A percentile compares a stretch with the other conserved stretches of the same genome.
Conservation (phyloP, 495 filamentous ascomycete species). For the Penicillium samsonianum region DNA sequence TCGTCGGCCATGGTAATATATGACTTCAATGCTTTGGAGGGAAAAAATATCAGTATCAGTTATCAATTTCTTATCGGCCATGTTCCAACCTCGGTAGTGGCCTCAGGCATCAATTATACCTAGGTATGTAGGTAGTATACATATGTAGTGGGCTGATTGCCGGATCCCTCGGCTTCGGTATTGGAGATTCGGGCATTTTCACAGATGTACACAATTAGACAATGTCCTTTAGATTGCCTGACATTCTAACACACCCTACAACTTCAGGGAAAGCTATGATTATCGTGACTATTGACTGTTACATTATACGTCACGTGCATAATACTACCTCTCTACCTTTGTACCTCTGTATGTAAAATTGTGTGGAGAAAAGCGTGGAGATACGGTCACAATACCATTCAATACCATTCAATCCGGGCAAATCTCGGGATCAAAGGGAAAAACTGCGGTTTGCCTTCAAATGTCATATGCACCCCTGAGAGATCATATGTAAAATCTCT, state of each 20-base stretch:
- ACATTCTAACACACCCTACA: background rate
- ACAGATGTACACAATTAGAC: background rate
- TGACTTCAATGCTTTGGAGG: background rate
- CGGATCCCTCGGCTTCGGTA: background rate
- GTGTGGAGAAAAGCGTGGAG: conserved; percentile 9
- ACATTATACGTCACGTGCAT: background rate
- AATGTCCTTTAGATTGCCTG: background rate
- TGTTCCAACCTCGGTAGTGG: background rate
- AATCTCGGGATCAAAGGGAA: conserved; percentile 5
- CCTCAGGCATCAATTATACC: background rate
- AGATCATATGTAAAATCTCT: background rate
- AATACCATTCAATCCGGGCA: background rate
- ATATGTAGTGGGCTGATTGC: background rate
- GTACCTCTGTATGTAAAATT: background rate
- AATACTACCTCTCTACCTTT: no score
- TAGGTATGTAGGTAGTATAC: no score
- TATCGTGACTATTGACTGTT: no score
- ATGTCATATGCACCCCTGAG: conserved; percentile 4
- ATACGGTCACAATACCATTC: conserved; percentile 8
- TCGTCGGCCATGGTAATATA: conserved; percentile 35
- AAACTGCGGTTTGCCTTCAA: conserved; percentile 4
- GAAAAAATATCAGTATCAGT: conserved; percentile 21
- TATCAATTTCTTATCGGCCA: conserved; percentile 9
- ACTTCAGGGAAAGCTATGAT: no score
- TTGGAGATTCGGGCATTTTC: background rate